Base-by-base conservation (phyloP, 1,139 yeast species). In the Arxiozyma heterogenica region DNA sequence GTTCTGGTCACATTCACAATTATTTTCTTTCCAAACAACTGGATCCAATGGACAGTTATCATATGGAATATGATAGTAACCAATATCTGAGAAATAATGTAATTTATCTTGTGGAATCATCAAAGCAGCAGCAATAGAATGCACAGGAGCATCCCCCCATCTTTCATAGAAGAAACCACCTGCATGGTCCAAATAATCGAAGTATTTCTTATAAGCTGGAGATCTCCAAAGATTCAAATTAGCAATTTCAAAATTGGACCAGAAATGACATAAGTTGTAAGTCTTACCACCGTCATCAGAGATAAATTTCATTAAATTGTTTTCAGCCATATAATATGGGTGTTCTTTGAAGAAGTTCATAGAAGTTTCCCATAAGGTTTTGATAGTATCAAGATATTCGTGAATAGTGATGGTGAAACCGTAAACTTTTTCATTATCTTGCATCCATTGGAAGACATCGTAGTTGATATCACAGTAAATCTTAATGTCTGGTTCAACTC, bases 61-160 rank as follows among this genome's bases (percentile, higher is more conserved):
- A 75, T 81, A 83, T 17, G 85, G 86, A 58, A 71, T 75, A 63
- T 80, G 84, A 68, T 61, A 73, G 66, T 68, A 69, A 30, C 72
- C 96, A 34, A 89, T 81, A 62, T 88, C 89, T 52, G 81, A 83
- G 70, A 89, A 89, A 73, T 79, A 86, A 68, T 87, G 93, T 55
- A 86, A 71, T 65, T 79, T 76, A 51, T 79, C 81, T 67, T 78
- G 79, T 57, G 84, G 81, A 63, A 87, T 71, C 71, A 87, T 83
- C 56, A 87, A 71, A 7, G 90, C 75, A 18, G 85, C 95, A 18
- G 93, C 95, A 63, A 88, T 82, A 17, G 95, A 85, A 67, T 88
- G 95, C 44, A 88, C 84, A 41, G 95, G 95, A 41, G 95, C 95
- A 71, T 88, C 95, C 56, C 95, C 95, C 95, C 95, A 87, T 67